These are phyloP conservation scores for Metschnikowia noctiluminum DNA, from an alignment of 805 yeast species.

Conservation along the genomic window DNA sequence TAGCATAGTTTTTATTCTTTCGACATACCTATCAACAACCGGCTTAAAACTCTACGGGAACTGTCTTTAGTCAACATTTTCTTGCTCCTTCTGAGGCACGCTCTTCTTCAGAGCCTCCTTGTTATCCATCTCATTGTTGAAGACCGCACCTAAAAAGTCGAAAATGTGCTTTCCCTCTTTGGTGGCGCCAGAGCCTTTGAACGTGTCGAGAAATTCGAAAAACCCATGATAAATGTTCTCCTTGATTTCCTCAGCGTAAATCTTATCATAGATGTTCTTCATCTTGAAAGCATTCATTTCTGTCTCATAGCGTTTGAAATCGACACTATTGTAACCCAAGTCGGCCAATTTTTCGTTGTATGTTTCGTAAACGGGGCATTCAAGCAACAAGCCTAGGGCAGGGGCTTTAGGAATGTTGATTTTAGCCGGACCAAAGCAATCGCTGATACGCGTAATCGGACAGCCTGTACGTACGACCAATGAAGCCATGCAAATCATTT, in stretches of 20 bases:
- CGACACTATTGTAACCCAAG: conserved; percentile 74
- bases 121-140: conserved; percentile 21
- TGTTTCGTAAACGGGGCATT: conserved; percentile 87
- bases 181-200: conserved; percentile 40
- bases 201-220: conserved; percentile 85
- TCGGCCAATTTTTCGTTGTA: conserved; percentile 69
- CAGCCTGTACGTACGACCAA: conserved; percentile 82
- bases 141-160: conserved; percentile 51
- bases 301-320: conserved; percentile 59
- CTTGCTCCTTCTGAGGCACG: conserved; percentile 6
- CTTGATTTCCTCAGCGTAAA: conserved; percentile 82
- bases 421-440: conserved; percentile 70
- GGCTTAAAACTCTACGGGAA: too few relatives aligned
- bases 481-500: conserved; percentile 95
- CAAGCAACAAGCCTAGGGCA: conserved; percentile 85
- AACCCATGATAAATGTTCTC: conserved; percentile 90
- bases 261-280: conserved; percentile 86
- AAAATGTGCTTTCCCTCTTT: conserved; percentile 48
- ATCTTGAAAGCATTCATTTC: conserved; percentile 85
- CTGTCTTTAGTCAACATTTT: conserved; percentile 9
- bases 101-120: conserved; percentile 10
- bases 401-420: conserved; percentile 97
- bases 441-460: conserved; percentile 69
- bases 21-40: neutral
- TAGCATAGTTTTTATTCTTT: too few relatives aligned